Base-by-base conservation (phyloP, 2,329 filamentous ascomycete genomes). In the Fusarium cicatricum region DNA sequence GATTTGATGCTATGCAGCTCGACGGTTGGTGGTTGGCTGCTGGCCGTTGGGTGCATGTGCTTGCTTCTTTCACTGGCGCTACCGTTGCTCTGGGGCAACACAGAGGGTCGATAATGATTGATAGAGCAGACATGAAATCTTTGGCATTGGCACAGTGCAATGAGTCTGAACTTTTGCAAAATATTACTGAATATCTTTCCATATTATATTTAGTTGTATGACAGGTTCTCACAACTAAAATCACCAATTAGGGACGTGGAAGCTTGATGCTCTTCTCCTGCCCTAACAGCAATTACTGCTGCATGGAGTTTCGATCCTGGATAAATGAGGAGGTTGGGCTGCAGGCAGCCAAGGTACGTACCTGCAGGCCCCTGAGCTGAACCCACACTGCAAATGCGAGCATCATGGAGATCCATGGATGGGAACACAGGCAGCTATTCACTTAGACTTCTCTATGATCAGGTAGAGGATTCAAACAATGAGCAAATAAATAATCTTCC, bases 271-370 rank as follows among this genome's bases (percentile, higher is more conserved):
- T 38, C 26, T 34, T 52, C 11, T 16, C 6, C 4, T 11, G 12
- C 38, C 28, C 47, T 75, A 75, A 69, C 73, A 68, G 10, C 56
- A 65, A 49, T 70, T 71, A 74, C 68, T 73, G 61, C 43, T 55
- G 19, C 33, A 37, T 58, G 58, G 72, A 74, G 73, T 68, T 65
- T 53, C 46, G 12, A 15, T 41, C 59, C 50, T 44, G 46, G 42
- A 56, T 55, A 54, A 63, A 49, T 61, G 43, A 52, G 58, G 70
- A 64, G 70, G 69, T 66, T 70, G 67, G 71, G 55, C 38, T 42
- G 46, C 55, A 65, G 58, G 48, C 55, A 62, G 49, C 55, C 14
- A 44, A 40, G 41, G 46, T 39, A 52, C 54, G 38, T 54, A 32
- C 51, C 46, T 52, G 37, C 38, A 34, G 29, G 38, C 55, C 60